These are phyloP conservation scores for Mallotus nudiflorus DNA, from an alignment of 345 rosid genomes.

Conservation along the genomic window DNA sequence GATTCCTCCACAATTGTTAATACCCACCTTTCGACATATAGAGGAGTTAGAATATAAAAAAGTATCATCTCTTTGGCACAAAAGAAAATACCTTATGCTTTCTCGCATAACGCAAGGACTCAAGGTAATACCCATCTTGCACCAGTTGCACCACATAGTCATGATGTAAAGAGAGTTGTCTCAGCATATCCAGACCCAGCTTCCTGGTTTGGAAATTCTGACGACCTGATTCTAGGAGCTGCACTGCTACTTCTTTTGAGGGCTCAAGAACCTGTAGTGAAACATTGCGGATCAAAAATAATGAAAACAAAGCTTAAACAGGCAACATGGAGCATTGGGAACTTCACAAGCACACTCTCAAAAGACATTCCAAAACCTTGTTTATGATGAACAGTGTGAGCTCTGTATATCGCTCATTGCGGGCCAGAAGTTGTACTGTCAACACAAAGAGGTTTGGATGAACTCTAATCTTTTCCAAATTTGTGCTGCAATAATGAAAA, in stretches of 20 bases:
- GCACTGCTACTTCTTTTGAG: constrained; percentile 93
- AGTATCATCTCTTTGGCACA: background rate
- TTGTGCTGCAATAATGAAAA: constrained; percentile 56
- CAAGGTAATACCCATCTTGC: constrained; percentile 89
- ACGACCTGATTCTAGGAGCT: constrained; percentile 77
- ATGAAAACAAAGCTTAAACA: constrained; percentile 1
- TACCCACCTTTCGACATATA: background rate
- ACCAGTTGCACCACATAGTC: constrained; percentile 71
- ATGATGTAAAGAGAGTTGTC: constrained; percentile 84
- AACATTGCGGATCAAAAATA: constrained; percentile 15
- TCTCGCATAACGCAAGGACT: constrained; percentile 83
- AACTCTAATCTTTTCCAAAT: constrained; percentile 74
- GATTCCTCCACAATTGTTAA: background rate
- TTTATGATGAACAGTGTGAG: constrained; percentile 67
- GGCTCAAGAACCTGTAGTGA: constrained; percentile 78
- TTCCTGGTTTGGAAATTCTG: constrained; percentile 70
- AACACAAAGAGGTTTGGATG: constrained; percentile 69
- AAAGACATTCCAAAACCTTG: constrained; percentile 54
- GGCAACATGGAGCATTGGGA: background rate
- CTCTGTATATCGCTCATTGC: constrained; percentile 69
- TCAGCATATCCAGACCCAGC: constrained; percentile 88
- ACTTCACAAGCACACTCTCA: background rate
- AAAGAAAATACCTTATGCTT: constrained; percentile 74
- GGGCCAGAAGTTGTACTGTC: constrained; percentile 68
- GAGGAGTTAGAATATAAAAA: constrained; percentile 4